Base-by-base conservation (phyloP, 2,329 filamentous ascomycete genomes). In the Fusarium protoensiforme region DNA sequence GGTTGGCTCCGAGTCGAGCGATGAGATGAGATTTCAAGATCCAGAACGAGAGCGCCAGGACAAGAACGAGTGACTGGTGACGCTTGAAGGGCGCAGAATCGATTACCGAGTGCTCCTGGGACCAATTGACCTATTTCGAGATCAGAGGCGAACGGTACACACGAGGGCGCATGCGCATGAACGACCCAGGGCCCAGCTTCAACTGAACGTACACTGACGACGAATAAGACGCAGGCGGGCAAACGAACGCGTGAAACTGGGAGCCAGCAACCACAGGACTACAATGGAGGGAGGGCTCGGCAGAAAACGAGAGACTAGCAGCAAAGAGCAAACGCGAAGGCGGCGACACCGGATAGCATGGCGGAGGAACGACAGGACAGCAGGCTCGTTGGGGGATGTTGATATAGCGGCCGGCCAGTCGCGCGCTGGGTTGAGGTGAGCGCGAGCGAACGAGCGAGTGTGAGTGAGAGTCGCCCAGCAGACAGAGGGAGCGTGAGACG, bases 251-350 rank as follows among this genome's bases (percentile, higher is more conserved):
- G 56, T 65, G 67, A 61, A 56, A 67, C 64, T 68, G 65, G 73
- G 65, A 72, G 59, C 68, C 58, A 71, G 72, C 54, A 64, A 75
- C 66, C 64, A 64, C 53, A 64, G 51, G 33, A 74, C 65, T 72
- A 71, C 66, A 68, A 67, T 72, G 62, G 46, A 74, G 65, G 48
- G 64, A 73, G 67, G 51, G 53, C 65, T 64, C 58, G 53, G 65
- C 38, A 72, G 65, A 58, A 73, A 75, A 77, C 67, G 77, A 77
- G 59, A 56, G 65, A 78, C 74, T 78, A 78, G 69, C 74, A 77
- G 72, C 65, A 70, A 60, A 69, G 65, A 76, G 71, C 68, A 72
- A 67, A 72, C 65, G 68, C 68, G 67, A 54, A 58, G 69, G 74
- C 66, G 70, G 69, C 61, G 71, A 63, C 62, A 65, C 68, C 64